These are phyloP conservation scores for Pythium aristosporum DNA, from an alignment of 352 stramenopile genomes.

Conservation along the genomic window DNA sequence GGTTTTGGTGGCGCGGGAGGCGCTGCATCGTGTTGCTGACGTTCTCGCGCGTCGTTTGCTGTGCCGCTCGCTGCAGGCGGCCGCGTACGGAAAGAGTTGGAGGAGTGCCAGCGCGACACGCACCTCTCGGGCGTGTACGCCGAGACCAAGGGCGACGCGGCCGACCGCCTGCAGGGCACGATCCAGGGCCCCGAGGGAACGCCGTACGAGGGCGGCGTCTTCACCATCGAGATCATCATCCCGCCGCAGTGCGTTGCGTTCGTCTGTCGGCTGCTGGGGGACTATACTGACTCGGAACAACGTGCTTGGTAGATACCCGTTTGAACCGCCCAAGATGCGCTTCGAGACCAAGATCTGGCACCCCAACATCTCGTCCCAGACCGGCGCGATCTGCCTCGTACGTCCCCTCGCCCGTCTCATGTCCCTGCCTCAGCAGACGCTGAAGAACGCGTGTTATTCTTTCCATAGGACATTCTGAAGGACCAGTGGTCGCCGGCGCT, in stretches of 20 bases:
- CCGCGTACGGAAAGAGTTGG: constrained; percentile 85
- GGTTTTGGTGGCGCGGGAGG: too few species aligned
- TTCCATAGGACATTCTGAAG: constrained; percentile 94
- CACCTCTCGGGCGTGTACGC: constrained; percentile 80
- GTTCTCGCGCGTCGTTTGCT: neutral
- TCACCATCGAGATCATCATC: constrained; percentile 94
- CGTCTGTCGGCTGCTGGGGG: neutral
- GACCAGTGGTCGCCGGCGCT: constrained; percentile 95
- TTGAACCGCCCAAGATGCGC: constrained; percentile 94
- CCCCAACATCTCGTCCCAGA: constrained; percentile 97
- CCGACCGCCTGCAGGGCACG: constrained; percentile 40
- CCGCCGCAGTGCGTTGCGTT: constrained; percentile 75
- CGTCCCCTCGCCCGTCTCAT: neutral
- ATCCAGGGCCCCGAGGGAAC: constrained; percentile 78
- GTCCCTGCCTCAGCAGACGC: neutral
- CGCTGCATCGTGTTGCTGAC: constrained; percentile 15
- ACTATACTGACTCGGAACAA: neutral
- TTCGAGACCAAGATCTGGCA: constrained; percentile 97
- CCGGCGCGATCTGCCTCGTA: constrained; percentile 95
- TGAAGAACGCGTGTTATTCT: neutral
- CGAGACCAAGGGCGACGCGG: constrained; percentile 32
- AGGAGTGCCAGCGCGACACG: constrained; percentile 85
- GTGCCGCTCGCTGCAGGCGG: constrained; percentile 31
- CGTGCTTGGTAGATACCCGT: constrained; percentile 73
- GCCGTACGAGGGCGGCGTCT: constrained; percentile 87